Conservation (phyloP, 208 protist species). For the Trypanosoma theileri region DNA sequence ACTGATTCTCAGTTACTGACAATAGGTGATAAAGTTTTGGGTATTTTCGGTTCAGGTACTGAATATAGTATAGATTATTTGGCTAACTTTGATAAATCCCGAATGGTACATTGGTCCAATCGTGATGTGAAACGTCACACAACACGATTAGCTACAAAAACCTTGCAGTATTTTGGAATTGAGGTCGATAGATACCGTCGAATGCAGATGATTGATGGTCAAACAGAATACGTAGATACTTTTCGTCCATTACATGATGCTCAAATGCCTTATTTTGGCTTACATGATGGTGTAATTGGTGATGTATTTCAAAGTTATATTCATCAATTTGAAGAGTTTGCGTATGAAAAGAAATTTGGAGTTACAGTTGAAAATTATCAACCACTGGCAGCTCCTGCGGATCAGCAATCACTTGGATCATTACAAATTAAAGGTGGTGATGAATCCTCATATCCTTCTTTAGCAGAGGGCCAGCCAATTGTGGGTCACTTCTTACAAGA, state of each 20-base stretch:
- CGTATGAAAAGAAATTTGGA: conserved; percentile 82
- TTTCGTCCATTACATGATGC: conserved; percentile 82
- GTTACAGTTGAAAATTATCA: conserved; percentile 79
- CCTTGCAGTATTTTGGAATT: conserved; percentile 82
- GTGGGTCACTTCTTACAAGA: conserved; percentile 80
- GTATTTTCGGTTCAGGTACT: conserved; percentile 86
- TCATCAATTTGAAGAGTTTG: conserved; percentile 90
- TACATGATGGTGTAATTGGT: conserved; percentile 82
- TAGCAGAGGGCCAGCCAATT: conserved; percentile 62
- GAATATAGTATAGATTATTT: conserved; percentile 86
- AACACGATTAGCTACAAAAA: conserved; percentile 79
- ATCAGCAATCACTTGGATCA: conserved; percentile 63
- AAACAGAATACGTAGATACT: conserved; percentile 79
- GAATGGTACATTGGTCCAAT: conserved; percentile 91
- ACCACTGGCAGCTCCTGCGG: conserved; percentile 55
- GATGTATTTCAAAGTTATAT: conserved; percentile 85
- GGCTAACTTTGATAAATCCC: conserved; percentile 68
- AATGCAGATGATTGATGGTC: conserved; percentile 86
- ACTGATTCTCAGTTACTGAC: conserved; percentile 78
- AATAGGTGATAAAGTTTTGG: conserved; percentile 86
- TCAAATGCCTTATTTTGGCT: conserved; percentile 87
- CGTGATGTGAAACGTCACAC: conserved; percentile 84
- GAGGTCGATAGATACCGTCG: conserved; percentile 85
- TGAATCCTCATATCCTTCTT: conserved; percentile 23
- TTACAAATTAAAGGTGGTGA: conserved; percentile 32